Evolutionary conservation across 768 basidiomycete genomes (phyloP).

Genomic region (Rhizopogon roseolus): DNA sequence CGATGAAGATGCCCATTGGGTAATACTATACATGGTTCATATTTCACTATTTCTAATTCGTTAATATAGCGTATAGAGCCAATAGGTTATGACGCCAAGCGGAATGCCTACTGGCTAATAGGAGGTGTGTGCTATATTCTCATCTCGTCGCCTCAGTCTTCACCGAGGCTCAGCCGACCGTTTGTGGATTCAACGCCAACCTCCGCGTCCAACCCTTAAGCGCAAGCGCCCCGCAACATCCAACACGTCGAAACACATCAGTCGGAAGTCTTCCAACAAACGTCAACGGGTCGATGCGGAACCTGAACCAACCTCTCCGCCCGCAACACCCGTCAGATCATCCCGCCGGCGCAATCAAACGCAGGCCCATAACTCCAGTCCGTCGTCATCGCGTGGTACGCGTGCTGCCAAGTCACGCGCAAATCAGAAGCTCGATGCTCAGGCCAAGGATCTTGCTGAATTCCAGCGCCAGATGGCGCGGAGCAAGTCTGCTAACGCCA

Average conservation of each 20-base stretch:
- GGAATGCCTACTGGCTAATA: conserved; percentile 83
- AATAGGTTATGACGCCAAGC: conserved; percentile 75
- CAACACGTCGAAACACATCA: conserved; percentile 6
- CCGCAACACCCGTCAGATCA: conserved; percentile 5
- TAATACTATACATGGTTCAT: conserved; percentile 28
- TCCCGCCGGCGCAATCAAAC: conserved; percentile 12
- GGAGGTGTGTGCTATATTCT: conserved; percentile 46
- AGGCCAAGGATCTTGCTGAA: conserved; percentile 64
- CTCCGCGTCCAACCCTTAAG: conserved; percentile 43
- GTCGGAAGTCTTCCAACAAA: conserved; percentile 19
- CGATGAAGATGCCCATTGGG: conserved; percentile 77
- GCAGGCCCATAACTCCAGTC: conserved; percentile 1
- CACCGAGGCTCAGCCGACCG: conserved; percentile 55
- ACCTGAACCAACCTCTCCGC: background rate
- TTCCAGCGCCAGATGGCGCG: conserved; percentile 43
- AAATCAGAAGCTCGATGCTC: conserved; percentile 61
- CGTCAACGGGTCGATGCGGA: conserved; percentile 19
- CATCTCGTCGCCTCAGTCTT: background rate
- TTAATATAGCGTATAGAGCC: conserved; percentile 71
- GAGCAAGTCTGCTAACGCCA: conserved; percentile 7
- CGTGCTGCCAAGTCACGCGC: conserved; percentile 71
- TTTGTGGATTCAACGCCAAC: conserved; percentile 80
- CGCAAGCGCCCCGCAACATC: conserved; percentile 38
- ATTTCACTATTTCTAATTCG: conserved; percentile 1
- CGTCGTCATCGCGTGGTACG: conserved; percentile 38